Evolutionary conservation across 768 basidiomycete species (phyloP).

Genomic region (Russula sp.): DNA sequence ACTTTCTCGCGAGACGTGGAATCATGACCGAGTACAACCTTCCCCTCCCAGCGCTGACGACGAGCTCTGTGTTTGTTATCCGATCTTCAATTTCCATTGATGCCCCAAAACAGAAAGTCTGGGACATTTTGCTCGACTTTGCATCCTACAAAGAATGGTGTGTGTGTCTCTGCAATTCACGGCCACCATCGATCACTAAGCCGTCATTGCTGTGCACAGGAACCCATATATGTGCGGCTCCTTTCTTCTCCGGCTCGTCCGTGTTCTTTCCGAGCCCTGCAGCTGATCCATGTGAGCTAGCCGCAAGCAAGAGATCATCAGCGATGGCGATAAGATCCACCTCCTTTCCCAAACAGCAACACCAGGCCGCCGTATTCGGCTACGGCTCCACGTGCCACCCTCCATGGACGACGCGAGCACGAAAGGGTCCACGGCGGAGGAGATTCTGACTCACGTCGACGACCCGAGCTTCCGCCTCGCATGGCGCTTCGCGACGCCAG

Average conservation of each 20-base stretch:
- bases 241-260: neutral
- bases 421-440: slow-evolving; percentile 4
- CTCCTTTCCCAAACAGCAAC: neutral
- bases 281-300: neutral
- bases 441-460: slow-evolving; percentile 20
- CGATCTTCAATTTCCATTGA: slow-evolving; percentile 19
- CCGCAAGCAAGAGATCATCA: slow-evolving; percentile 14
- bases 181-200: neutral
- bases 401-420: slow-evolving; percentile 13
- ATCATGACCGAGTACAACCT: neutral
- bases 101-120: slow-evolving; percentile 15
- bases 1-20: neutral
- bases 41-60: neutral
- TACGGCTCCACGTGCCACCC: slow-evolving; percentile 6
- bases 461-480: slow-evolving; percentile 7
- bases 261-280: no score
- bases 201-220: neutral
- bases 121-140: slow-evolving; percentile 21
- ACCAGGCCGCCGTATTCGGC: slow-evolving; percentile 9
- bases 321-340: slow-evolving; percentile 7
- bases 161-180: neutral
- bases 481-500: slow-evolving; percentile 19
- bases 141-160: slow-evolving; percentile 19
- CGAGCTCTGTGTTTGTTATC: slow-evolving; percentile 11
- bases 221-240: slow-evolving; percentile 16